phyloP scores from a whole-genome alignment of 257 asterid species.

The Rehmannia glutinosa region DNA sequence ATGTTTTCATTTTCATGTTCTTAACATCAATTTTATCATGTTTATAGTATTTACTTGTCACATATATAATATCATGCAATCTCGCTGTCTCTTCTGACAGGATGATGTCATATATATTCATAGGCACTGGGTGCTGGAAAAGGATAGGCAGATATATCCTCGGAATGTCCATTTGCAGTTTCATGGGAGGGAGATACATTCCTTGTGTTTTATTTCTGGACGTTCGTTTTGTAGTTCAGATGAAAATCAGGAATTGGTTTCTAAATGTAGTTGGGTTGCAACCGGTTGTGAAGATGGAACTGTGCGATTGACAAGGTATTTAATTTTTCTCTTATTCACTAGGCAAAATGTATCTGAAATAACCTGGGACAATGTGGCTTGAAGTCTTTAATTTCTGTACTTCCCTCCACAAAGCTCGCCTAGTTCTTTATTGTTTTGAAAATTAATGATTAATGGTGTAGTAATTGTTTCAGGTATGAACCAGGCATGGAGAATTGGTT shows the following conservation, averaged over 20 bases:
- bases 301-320: conserved; percentile 85
- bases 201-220: conserved; percentile 61
- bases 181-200: conserved; percentile 97
- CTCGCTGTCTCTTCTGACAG: conserved; percentile 39
- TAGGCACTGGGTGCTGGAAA: conserved; percentile 59
- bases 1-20: neutral
- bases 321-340: conserved; percentile 13
- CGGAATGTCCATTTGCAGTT: conserved; percentile 83
- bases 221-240: conserved; percentile 32
- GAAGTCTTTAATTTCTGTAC: neutral
- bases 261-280: conserved; percentile 64
- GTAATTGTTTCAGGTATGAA: conserved; percentile 55
- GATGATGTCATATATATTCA: conserved; percentile 71
- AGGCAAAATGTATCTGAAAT: neutral
- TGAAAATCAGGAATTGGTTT: conserved; percentile 27
- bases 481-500: conserved; percentile 62
- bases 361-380: conserved; percentile 2
- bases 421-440: neutral
- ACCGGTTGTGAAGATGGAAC: conserved; percentile 99
- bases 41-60: conserved; percentile 3
- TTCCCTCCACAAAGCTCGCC: too few relatives aligned
- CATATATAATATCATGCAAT: conserved; percentile 4
- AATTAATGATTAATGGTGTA: conserved; percentile 11
- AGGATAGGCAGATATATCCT: conserved; percentile 61
- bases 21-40: neutral